Evolutionary conservation across 2,329 filamentous ascomycete genomes (phyloP).

Genomic region (Fusarium sp.): DNA sequence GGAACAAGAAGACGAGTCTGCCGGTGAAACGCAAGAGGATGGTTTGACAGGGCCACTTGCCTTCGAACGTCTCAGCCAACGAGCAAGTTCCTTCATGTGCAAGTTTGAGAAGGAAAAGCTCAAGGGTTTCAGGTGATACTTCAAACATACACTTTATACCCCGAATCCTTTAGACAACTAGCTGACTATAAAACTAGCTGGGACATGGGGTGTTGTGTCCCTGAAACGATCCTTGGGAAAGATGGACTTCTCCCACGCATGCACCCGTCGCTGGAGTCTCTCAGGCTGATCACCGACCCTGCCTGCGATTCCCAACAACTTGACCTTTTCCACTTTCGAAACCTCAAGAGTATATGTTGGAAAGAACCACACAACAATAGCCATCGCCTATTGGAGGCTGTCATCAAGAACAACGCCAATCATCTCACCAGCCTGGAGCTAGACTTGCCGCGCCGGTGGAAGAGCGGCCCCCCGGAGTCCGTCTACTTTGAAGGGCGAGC

Average conservation of each 20-base stretch:
- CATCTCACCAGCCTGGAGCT: not conserved
- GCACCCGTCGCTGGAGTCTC: not conserved
- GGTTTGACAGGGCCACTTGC: too few species aligned
- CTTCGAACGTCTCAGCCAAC: not conserved
- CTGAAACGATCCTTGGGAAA: not conserved
- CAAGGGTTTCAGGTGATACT: too few species aligned
- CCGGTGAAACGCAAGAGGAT: too few species aligned
- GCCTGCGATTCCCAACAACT: too few species aligned
- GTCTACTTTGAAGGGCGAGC: too few species aligned
- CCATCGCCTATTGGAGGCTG: not conserved
- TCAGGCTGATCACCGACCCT: not conserved
- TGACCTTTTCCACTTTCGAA: not conserved
- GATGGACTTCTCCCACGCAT: fast-evolving
- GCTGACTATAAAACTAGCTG: not conserved
- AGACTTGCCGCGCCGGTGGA: not conserved
- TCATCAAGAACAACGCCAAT: not conserved
- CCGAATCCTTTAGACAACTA: not conserved
- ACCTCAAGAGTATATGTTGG: not conserved
- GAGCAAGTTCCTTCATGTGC: not conserved
- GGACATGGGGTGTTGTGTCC: not conserved
- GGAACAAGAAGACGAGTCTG: too few species aligned
- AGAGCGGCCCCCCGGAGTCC: too few species aligned
- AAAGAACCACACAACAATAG: fast-evolving
- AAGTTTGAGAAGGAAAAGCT: not conserved
- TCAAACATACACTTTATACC: not conserved